These are phyloP conservation scores for Wickerhamiella allomyrinae DNA, from an alignment of 805 yeast species.

Conservation along the genomic window DNA sequence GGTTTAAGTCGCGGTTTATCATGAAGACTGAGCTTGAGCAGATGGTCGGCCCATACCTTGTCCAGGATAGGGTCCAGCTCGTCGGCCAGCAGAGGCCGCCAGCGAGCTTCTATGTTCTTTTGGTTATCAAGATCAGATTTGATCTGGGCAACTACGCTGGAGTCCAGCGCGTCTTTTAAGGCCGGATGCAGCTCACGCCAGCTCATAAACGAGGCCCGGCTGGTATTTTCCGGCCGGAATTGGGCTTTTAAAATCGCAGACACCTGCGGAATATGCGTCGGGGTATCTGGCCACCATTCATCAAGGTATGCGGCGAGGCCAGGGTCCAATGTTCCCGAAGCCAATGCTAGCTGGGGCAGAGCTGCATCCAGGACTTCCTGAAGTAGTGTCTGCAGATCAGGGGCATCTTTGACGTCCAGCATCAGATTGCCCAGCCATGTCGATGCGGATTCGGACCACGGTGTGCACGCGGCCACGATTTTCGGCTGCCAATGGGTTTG, in stretches of 20 bases:
- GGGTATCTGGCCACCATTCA: not conserved
- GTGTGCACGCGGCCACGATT: not conserved
- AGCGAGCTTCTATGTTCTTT: not conserved
- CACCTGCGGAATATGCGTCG: not conserved
- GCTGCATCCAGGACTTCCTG: not conserved
- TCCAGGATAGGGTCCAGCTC: not conserved
- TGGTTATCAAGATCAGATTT: not conserved
- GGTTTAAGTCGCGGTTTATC: not conserved
- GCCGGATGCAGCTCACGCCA: not conserved
- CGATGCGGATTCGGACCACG: not conserved
- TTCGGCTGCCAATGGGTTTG: conserved; percentile 2
- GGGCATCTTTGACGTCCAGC: not conserved
- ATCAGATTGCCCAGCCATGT: not conserved
- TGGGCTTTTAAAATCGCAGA: not conserved
- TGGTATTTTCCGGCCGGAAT: not conserved
- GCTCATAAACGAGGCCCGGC: not conserved
- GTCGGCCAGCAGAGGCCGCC: not conserved
- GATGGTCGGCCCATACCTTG: not conserved
- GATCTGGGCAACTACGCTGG: not conserved
- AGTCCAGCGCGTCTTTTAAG: not conserved
- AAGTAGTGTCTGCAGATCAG: not conserved
- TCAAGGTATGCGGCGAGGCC: not conserved
- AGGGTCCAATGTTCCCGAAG: not conserved
- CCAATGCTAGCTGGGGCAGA: not conserved
- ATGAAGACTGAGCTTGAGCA: not conserved